Conservation (phyloP, 805 yeast genomes). For the Starmerella floricola region DNA sequence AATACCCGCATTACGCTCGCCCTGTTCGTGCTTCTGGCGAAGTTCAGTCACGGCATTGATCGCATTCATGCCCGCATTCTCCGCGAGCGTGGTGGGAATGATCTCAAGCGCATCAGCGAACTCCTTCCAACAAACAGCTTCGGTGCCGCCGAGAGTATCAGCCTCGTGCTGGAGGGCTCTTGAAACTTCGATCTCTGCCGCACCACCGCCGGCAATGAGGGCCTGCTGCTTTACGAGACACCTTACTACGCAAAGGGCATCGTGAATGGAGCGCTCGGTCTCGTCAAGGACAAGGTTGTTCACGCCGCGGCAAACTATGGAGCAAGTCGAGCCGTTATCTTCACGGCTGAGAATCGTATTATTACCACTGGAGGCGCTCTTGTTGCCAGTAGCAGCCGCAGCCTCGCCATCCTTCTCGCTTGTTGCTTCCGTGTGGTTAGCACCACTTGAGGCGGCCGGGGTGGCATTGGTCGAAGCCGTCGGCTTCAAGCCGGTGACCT, state of each 20-base stretch:
- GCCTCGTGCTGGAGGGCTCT: slow-evolving; percentile 62
- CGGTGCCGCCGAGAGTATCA: slow-evolving; percentile 59
- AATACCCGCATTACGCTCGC: slow-evolving; percentile 89
- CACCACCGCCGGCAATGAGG: slow-evolving; percentile 97
- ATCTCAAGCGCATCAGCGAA: slow-evolving; percentile 86
- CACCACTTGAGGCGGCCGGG: background rate
- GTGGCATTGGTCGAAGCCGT: slow-evolving; percentile 33
- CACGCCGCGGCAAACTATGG: slow-evolving; percentile 91
- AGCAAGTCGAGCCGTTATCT: slow-evolving; percentile 25
- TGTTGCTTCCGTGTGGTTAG: slow-evolving; percentile 9
- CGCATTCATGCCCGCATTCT: slow-evolving; percentile 87
- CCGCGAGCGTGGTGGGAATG: slow-evolving; percentile 87
- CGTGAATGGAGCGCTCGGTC: slow-evolving; percentile 93
- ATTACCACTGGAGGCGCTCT: background rate
- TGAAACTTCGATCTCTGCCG: slow-evolving; percentile 87
- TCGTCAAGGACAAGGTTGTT: slow-evolving; percentile 83
- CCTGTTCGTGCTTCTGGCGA: slow-evolving; percentile 79
- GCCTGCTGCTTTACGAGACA: slow-evolving; percentile 82
- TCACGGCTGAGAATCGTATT: background rate
- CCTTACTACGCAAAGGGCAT: slow-evolving; percentile 86
- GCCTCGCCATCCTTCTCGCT: slow-evolving; percentile 13
- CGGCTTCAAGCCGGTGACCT: slow-evolving; percentile 52
- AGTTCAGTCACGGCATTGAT: slow-evolving; percentile 84
- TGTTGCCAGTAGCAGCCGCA: slow-evolving; percentile 33
- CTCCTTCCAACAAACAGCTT: slow-evolving; percentile 82